Evolutionary conservation across 805 yeast species (phyloP).

Genomic region (Sugiyamaella qingdaonensis): DNA sequence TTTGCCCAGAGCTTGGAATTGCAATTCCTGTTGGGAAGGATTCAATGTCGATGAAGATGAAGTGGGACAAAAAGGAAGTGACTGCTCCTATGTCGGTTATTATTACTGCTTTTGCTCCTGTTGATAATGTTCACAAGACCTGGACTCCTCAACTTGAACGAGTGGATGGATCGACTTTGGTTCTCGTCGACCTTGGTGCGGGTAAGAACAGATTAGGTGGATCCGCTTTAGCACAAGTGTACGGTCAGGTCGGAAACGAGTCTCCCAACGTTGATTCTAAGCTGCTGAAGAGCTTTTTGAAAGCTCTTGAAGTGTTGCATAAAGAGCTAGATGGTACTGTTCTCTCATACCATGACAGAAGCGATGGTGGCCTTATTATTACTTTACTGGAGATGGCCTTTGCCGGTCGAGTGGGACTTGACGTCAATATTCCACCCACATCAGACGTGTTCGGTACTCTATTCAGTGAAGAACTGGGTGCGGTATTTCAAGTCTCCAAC

Average conservation of each 20-base stretch:
- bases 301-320: slow-evolving; percentile 69
- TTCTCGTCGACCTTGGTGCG: slow-evolving; percentile 74
- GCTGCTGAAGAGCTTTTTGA: slow-evolving; percentile 64
- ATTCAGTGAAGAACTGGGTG: slow-evolving; percentile 93
- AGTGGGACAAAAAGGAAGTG: slow-evolving; percentile 82
- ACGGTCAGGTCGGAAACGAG: slow-evolving; percentile 75
- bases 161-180: slow-evolving; percentile 45
- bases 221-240: slow-evolving; percentile 92
- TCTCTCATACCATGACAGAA: slow-evolving; percentile 88
- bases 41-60: slow-evolving; percentile 99
- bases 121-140: slow-evolving; percentile 74
- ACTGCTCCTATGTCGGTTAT: slow-evolving; percentile 92
- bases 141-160: slow-evolving; percentile 87
- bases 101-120: slow-evolving; percentile 89
- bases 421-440: slow-evolving; percentile 43
- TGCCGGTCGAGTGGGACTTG: slow-evolving; percentile 85
- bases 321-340: slow-evolving; percentile 50
- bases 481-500: slow-evolving; percentile 83
- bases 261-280: slow-evolving; percentile 76
- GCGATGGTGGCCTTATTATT: slow-evolving; percentile 92
- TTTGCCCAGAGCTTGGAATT: slow-evolving; percentile 89
- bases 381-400: slow-evolving; percentile 94
- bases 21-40: slow-evolving; percentile 98
- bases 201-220: slow-evolving; percentile 72
- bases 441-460: slow-evolving; percentile 35